Evolutionary conservation across 371 early-diverging fungal genomes (phyloP), one percentile per base, ranked within the genome.

Genomic region (Apophysomyces elegans): DNA sequence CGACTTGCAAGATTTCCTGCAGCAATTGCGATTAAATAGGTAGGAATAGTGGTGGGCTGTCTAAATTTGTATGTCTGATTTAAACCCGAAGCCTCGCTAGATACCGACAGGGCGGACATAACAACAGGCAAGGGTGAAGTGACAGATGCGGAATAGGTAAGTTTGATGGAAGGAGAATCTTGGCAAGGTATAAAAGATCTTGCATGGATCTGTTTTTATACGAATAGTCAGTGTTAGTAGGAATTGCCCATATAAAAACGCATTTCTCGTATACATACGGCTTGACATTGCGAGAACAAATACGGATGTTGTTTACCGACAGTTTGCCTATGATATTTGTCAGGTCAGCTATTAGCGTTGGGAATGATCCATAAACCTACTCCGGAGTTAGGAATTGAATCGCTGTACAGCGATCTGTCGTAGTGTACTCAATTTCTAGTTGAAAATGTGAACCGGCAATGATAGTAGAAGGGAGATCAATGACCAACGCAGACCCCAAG

Each of bases 241-340:
- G 32, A 26, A 26, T 26, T 26, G 32, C 2, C 3, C 32, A 2
- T 26, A 26, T 26, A 26, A 0, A 26, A 26, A 2, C 46, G 13
- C 16, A 13, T 47, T 9, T 7, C 4, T 11, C 5, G 21, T 21
- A 9, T 16, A 59, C 71, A 71, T 74, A 79, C 76, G 47, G 90
- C 90, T 79, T 98, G 94, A 79, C 97, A 96, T 75, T 97, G 97
- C 35, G 95, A 93, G 76, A 96, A 96, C 63, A 97, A 79, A 73
- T 96, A 98, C 18, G 97, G 97, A 65, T 93, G 84, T 67, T 86
- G 84, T 78, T 95, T 94, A 56, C 97, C 97, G 12, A 90, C 86
- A 13, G 98, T 98, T 83, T 97, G 98, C 59, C 84, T 85, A 64
- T 41, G 58, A 50, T 47, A 61, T 56, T 9, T 35, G 5, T 32